Evolutionary conservation across 2,329 filamentous ascomycete genomes (phyloP).

Genomic region (Biscogniauxia marginata): DNA sequence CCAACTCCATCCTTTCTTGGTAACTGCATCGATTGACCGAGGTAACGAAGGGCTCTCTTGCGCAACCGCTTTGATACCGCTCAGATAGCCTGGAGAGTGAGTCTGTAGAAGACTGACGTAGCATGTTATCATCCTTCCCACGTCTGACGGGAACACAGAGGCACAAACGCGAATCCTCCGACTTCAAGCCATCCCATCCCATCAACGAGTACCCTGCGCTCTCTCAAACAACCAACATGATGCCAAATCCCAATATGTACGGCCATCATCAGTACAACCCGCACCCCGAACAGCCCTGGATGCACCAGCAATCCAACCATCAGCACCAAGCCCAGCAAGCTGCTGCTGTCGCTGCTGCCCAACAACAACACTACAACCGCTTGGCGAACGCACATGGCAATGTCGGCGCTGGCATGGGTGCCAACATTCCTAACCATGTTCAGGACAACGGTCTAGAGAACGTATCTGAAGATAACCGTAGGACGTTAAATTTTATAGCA

Average conservation of each 20-base stretch:
- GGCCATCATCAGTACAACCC: constrained; percentile 66
- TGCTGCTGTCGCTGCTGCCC: constrained; percentile 52
- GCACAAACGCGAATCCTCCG: not conserved
- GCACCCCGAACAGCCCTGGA: constrained; percentile 63
- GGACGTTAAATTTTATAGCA: constrained; percentile 90
- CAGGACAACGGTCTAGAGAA: constrained; percentile 62
- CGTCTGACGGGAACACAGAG: not conserved
- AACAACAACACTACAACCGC: constrained; percentile 69
- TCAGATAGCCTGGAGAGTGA: not conserved
- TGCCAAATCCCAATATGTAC: constrained; percentile 63
- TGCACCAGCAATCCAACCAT: constrained; percentile 63
- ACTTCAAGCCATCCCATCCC: not conserved
- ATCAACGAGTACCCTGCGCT: not conserved
- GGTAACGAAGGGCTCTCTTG: not conserved
- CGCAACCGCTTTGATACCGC: not conserved
- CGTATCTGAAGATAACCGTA: constrained; percentile 84
- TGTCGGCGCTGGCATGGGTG: constrained; percentile 32
- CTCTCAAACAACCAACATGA: constrained; percentile 45
- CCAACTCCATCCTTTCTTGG: not conserved
- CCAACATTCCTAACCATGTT: constrained; percentile 47
- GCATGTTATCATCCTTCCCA: not conserved
- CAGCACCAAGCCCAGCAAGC: constrained; percentile 56
- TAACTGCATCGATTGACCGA: not conserved
- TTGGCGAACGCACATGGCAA: constrained; percentile 66
- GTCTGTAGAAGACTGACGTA: not conserved